These are phyloP conservation scores for Neurospora sp. DNA, from an alignment of 2,329 filamentous ascomycete species.

Conservation along the genomic window DNA sequence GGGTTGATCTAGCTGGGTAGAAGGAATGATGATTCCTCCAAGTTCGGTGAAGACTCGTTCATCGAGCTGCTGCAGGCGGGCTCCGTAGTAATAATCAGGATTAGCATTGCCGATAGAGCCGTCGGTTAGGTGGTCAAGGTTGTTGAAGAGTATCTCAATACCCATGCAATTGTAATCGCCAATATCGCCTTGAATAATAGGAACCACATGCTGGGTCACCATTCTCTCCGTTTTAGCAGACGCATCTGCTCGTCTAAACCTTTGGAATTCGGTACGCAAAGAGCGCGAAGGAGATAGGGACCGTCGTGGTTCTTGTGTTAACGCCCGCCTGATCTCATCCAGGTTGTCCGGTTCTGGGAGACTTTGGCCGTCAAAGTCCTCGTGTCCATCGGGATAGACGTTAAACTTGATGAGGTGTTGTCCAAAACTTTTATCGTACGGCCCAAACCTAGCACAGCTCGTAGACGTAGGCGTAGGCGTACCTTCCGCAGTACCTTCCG, in stretches of 20 bases:
- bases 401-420: background rate
- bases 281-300: background rate
- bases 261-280: background rate
- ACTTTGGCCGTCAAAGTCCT: too few relatives aligned
- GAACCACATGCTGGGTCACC: background rate
- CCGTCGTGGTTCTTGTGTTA: background rate
- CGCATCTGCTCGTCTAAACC: background rate
- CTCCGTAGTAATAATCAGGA: background rate
- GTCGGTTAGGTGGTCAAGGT: background rate
- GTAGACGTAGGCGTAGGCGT: background rate
- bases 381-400: background rate
- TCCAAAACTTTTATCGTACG: background rate
- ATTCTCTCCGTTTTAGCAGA: background rate
- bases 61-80: background rate
- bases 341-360: background rate
- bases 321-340: background rate
- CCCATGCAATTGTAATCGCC: background rate
- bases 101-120: background rate
- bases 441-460: background rate
- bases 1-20: background rate
- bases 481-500: background rate
- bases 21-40: background rate
- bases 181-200: background rate
- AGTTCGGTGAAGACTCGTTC: background rate
- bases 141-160: background rate